Base-by-base conservation (phyloP, 2,329 filamentous ascomycete species). In the Fusarium sp. region DNA sequence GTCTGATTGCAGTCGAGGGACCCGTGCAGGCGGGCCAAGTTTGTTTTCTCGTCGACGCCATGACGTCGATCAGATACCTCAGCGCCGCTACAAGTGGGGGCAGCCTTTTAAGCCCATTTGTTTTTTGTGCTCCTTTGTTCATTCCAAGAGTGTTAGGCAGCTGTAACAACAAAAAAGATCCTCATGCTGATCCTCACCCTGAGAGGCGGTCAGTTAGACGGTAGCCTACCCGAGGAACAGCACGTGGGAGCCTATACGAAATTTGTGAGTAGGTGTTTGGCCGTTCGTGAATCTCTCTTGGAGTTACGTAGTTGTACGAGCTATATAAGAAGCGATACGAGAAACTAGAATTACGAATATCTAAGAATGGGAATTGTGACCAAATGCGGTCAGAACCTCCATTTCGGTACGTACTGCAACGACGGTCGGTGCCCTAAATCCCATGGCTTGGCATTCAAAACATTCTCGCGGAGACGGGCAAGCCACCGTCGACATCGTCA, bases 1-100 rank as follows among this genome's bases (percentile, higher is more conserved):
- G 22, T 38, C 38, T 44, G 35, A 28, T 49, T 28, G 35, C 35
- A 52, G 25, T 61, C 35, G 40, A 58, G 45, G 32, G 43, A 51
- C 55, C 55, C 59, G 53, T 67, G 60, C 50, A 49, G 53, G 62
- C 51, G 53, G 55, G 62, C 45, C 61, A 41, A 28, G 57, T 40
- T 19, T 40, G 42, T 29, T 38, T 38, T 47, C 31, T 54, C 15
- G 25, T 53, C 39, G 32, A 51, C 50, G 56, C 67, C 52, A 68
- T 68, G 67, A 69, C 67, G 67, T 70, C 56, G 67, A 64, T 64
- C 54, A 48, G 67, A 64, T 58, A 63, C 51, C 38, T 50, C 46
- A 48, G 38, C 29, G 36, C 57, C 51, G 61, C 24, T 61, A 35
- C 26, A 61, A 47, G 61, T 65, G 61, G 61, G 62, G 58, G 52